Evolutionary conservation across 257 asterid genomes (phyloP).

Genomic region (Prunella vulgaris): DNA sequence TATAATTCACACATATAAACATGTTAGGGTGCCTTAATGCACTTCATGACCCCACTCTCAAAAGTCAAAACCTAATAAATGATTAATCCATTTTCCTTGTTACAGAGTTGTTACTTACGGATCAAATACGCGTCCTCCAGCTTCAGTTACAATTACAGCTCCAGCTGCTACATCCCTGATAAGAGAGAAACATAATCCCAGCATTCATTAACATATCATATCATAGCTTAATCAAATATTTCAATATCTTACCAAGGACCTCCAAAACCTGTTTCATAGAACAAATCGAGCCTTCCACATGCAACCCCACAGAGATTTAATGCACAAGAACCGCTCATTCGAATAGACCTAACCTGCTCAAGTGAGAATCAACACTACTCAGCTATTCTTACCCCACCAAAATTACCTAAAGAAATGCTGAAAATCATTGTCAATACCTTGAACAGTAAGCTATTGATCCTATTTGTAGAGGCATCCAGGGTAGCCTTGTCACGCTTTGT

Average conservation of each 20-base stretch:
- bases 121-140: slow-evolving; percentile 77
- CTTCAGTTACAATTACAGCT: slow-evolving; percentile 75
- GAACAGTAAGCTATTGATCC: slow-evolving; percentile 67
- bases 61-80: neutral
- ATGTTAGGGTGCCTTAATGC: neutral
- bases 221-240: neutral
- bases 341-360: slow-evolving; percentile 73
- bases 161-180: slow-evolving; percentile 91
- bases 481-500: slow-evolving; percentile 67
- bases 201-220: slow-evolving; percentile 3
- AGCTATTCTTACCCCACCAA: neutral
- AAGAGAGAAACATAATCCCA: neutral
- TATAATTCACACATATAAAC: neutral
- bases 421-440: slow-evolving; percentile 39
- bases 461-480: slow-evolving; percentile 61
- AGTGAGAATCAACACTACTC: slow-evolving; percentile 6
- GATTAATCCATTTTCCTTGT: neutral
- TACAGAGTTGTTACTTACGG: slow-evolving; percentile 50
- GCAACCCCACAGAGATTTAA: slow-evolving; percentile 86
- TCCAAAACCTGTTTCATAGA: slow-evolving; percentile 76
- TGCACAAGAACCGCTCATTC: slow-evolving; percentile 92
- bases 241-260: slow-evolving; percentile 62
- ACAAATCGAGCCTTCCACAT: slow-evolving; percentile 77
- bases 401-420: neutral
- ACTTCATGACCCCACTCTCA: neutral